Base-by-base conservation (phyloP, 257 asterid genomes). In the Solanum megistacrolobum region DNA sequence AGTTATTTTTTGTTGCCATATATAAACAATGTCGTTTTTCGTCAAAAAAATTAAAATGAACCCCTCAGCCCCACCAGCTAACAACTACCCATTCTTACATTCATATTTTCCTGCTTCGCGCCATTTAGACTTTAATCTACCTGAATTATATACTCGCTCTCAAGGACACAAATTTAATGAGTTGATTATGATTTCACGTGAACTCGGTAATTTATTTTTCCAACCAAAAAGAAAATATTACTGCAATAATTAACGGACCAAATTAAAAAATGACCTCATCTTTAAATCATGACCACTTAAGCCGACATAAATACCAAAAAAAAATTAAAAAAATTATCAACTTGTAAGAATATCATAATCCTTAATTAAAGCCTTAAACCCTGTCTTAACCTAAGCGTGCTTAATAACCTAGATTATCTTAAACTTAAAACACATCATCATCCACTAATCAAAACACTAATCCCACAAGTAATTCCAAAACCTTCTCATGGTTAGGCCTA, bases 381-480 rank as follows among this genome's bases (percentile, higher is more conserved):
- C 83, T 76, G 82, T 86, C 83, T 88, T 58, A 73, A 62, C 43
- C 82, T 71, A 85, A 89, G 93, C 94, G 90, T 91, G 95, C 89
- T 86, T 87, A 89, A 31, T 88, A 93, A 92, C 94, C 90, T 87
- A 91, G 83, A 92, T 92, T 92, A 94, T 92, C 94, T 90, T 89
- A 83, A 87, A 43, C 72, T 91, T 74, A 87, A 89, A 89, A 34
- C 95, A 86, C 88, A 93, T 91, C 98, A 94, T 90, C 90, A 20
- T 91, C 98, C 97, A 93, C 95, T 93, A 93, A 88, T 84, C 29
- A 62, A 38, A 52, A 71, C 91, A 88, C 78, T 81, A 91, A 66
- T 89, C 91, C 86, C 89, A 88, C 87, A 86, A 89, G 86, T 35
- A 88, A 88, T 87, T 62, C 83, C 72, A 18, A 86, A 86, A 73